Base-by-base conservation (phyloP, 116 monocot genomes). In the Cymodocea nodosa region DNA sequence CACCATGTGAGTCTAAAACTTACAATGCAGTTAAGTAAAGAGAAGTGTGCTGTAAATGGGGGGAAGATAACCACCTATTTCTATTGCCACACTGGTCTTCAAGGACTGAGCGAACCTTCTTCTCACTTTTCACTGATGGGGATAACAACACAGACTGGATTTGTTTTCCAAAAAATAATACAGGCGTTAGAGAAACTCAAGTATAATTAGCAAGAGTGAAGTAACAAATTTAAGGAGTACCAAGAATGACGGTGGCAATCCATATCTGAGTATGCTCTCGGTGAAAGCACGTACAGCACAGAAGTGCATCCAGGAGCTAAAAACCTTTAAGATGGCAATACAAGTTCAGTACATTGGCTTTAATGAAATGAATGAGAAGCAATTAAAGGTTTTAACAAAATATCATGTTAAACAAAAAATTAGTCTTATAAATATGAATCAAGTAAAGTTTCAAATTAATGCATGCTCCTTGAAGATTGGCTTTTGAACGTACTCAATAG, bases 241-340 rank as follows among this genome's bases (percentile, higher is more conserved):
- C 89, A 90, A 68, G 66, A 85, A 95, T 56, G 87, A 81, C 62
- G 95, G 90, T 17, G 90, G 95, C 49, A 95, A 76, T 39, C 95
- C 90, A 73, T 90, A 95, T 95, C 95, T 80, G 35, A 95, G 95
- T 71, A 95, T 95, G 76, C 95, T 95, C 78, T 95, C 95, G 14
- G 76, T 75, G 74, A 95, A 95, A 6, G 87, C 74, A 51, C 90
- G 83, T 23, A 90, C 77, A 35, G 90, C 90, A 75, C 87, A 95
- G 61, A 95, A 95, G 75, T 95, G 95, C 95, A 95, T 90, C 95
- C 95, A 90, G 51, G 95, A 80, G 72, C 87, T 87, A 68, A 95
- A 95, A 63, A 95, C 95, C 95, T 95, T 75, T 8, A 8, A 44
- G 12, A 20, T 24, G 13, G 25, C 22, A 58, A 25, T 24, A 23